Base-by-base conservation (phyloP, 345 rosid species). In the Eucalyptus erythrocorys region DNA sequence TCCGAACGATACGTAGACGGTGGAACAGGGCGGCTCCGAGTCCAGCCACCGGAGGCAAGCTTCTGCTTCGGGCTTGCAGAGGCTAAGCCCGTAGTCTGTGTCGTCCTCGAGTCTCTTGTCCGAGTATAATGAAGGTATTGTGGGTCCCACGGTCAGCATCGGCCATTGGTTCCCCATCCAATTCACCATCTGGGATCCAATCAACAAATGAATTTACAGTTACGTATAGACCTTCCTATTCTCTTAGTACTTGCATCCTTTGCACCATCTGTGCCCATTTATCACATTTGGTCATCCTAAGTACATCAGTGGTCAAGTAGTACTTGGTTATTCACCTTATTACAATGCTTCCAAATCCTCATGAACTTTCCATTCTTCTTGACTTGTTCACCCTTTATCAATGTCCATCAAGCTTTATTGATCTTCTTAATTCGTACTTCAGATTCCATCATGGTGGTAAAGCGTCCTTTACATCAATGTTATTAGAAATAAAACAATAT, bases 1-100 rank as follows among this genome's bases (percentile, higher is more conserved):
- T 87, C 96, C 95, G 10, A 91, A 94, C 48, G 96, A 91, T 15
- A 93, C 89, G 50, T 94, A 94, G n/a, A 94, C 91, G 86, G 94
- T 94, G 3, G 94, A 94, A 86, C 61, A 37, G 4, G 86, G 85
- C 32, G 92, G 93, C 85, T 89, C 94, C 13, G 92, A 86, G 89
- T 87, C 92, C 49, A 94, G 82, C 96, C 97, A 95, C 47, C 90
- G 90, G 61, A 88, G 85, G 86, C 91, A 89, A 47, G 88, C 86
- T 85, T 92, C 91, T 24, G 71, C 87, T 43, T 93, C 88, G 13
- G 94, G 91, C 61, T 92, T 86, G 92, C 90, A 94, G 85, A 93
- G 91, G 87, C 88, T 91, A 14, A 94, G 87, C 8, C 94, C 94
- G 71, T 93, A 95, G 49, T 91, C 96, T 53, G 84, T 90, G 93